These are phyloP conservation scores for Scutellaria galericulata DNA, from an alignment of 257 asterid genomes.

Conservation along the genomic window DNA sequence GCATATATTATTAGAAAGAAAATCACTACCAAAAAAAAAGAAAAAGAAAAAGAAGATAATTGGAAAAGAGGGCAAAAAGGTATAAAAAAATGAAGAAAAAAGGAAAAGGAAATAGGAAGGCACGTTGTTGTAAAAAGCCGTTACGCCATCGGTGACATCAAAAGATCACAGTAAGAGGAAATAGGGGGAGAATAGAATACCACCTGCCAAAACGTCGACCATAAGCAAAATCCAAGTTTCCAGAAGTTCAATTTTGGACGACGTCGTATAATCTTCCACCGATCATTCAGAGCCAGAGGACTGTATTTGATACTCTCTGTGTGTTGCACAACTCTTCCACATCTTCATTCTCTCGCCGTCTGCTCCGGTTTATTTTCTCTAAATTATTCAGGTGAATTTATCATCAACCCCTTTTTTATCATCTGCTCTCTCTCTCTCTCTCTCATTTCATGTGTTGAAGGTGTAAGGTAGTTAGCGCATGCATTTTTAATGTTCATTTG, in stretches of 20 bases:
- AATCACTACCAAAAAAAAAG: background rate
- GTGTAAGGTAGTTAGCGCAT: conserved; percentile 15
- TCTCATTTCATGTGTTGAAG: background rate
- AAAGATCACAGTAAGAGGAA: conserved; percentile 23
- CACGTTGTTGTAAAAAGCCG: conserved; percentile 25
- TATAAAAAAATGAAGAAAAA: background rate
- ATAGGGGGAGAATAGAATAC: background rate
- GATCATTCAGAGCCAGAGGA: conserved; percentile 32
- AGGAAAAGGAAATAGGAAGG: background rate
- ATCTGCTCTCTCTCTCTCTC: background rate
- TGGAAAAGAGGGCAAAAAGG: background rate
- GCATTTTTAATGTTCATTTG: conserved; percentile 17
- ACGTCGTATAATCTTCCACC: conserved; percentile 36
- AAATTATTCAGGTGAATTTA: conserved; percentile 37
- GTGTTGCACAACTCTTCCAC: conserved; percentile 11
- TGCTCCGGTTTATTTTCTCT: conserved; percentile 23
- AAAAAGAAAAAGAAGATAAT: background rate
- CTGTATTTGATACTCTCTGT: conserved; percentile 3
- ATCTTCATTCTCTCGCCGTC: conserved; percentile 27
- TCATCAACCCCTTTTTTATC: background rate
- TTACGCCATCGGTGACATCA: conserved; percentile 34
- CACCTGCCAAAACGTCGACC: conserved; percentile 34
- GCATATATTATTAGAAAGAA: too few relatives aligned
- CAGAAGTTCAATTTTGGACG: conserved; percentile 24
- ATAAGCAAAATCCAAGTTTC: conserved; percentile 26